Base-by-base conservation (phyloP, 192 early-diverging fungal genomes). In the Coemansia sp. region DNA sequence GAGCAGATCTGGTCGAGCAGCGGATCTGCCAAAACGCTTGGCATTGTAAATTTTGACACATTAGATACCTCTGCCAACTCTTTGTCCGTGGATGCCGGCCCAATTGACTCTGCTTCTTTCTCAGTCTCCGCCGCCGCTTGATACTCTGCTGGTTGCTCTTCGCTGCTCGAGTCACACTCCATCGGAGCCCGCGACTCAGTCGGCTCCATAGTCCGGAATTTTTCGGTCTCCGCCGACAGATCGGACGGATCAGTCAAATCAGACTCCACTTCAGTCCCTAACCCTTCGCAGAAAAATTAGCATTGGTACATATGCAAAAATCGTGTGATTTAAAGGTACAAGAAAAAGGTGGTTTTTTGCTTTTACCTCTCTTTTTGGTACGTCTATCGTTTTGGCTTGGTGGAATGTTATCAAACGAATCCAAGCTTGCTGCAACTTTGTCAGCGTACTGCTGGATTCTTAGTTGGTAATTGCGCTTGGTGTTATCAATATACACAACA, bases 1-100 rank as follows among this genome's bases (percentile, higher is more conserved):
- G 35, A 15, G 38, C 63, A 66, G 24, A 72, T 58, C 10, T 38
- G 41, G 17, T 72, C 70, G 5, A 72, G 45, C 9, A 62, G 25
- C 8, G 53, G 15, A 45, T 62, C 47, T 2, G 49, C 10, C 10
- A 21, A 19, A 4, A 23, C 11, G 2, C 24, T 45, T 45, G 41
- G 14, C 11, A 15, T n/a, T n/a, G 41, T 4, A 12, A 12, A 15
- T 4, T 45, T 45, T 12, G 41, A 1, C 15, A 45, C 41, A 12
- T 45, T n/a, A n/a, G 5, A 8, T 35, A 35, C 41, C 41, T 15
- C 41, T 45, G 41, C 9, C 41, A 5, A 15, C 41, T 45, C 14
- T 15, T 45, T n/a, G 41, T 45, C 41, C 12, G 14, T 5, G 3
- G 41, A n/a, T n/a, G 2, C 41, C 15, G 11, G 2, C 15, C 3